phyloP scores from a whole-genome alignment of 768 basidiomycete genomes.

The Auricularia sp. region DNA sequence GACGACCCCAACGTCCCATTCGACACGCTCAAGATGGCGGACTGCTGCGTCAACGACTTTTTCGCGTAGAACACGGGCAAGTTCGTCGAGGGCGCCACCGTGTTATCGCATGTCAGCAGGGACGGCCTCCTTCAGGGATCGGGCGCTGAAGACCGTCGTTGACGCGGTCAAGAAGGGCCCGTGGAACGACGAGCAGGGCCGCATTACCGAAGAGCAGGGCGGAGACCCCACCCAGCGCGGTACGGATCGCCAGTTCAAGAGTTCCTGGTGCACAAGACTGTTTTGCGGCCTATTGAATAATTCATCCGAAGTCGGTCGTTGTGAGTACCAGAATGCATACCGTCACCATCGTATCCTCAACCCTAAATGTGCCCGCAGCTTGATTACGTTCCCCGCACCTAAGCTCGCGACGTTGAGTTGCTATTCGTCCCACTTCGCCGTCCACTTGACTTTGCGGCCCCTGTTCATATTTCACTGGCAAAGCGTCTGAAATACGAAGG shows the following conservation, averaged over 20 bases:
- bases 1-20: conserved; percentile 33
- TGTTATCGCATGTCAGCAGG: conserved; percentile 34
- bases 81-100: conserved; percentile 40
- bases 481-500: too few relatives aligned
- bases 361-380: too few relatives aligned
- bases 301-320: neutral
- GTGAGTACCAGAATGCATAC: neutral
- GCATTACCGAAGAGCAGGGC: conserved; percentile 39
- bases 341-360: too few relatives aligned
- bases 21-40: conserved; percentile 36
- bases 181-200: conserved; percentile 41
- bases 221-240: neutral
- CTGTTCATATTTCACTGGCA: too few relatives aligned
- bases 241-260: neutral
- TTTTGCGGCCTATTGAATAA: neutral
- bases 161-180: conserved; percentile 32
- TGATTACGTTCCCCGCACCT: too few relatives aligned
- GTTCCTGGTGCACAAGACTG: neutral
- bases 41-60: conserved; percentile 39
- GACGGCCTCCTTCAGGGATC: conserved; percentile 30
- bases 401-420: too few relatives aligned
- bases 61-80: conserved; percentile 51
- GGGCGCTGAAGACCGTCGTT: conserved; percentile 29
- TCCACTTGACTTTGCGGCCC: too few relatives aligned
- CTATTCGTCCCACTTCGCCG: too few relatives aligned